phyloP scores from a whole-genome alignment of 1,284 basidiomycete species.

The Trichosporon asahii region DNA sequence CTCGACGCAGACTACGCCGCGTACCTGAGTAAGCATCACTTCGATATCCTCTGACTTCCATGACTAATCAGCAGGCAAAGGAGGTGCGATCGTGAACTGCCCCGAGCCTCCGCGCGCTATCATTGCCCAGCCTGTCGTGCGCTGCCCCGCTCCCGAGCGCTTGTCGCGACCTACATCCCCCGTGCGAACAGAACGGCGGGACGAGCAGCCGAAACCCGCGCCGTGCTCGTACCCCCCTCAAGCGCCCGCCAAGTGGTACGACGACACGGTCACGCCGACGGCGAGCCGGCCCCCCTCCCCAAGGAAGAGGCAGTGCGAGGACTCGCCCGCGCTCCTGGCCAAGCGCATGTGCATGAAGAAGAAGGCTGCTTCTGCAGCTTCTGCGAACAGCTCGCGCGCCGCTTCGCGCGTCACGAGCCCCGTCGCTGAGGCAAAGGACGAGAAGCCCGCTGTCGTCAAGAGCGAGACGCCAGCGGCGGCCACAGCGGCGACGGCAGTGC shows the following conservation, averaged over 20 bases:
- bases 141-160: neutral
- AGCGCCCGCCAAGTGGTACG: constrained; percentile 11
- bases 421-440: neutral
- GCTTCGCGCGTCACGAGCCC: neutral
- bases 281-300: neutral
- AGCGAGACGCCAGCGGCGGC: neutral
- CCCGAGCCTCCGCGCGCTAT: constrained; percentile 2
- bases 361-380: neutral
- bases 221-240: neutral
- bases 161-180: neutral
- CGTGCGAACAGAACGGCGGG: neutral
- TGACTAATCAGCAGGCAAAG: neutral
- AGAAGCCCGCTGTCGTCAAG: neutral
- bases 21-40: constrained; percentile 1
- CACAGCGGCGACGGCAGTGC: neutral
- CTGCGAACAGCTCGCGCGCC: neutral
- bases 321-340: neutral
- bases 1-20: constrained; percentile 6
- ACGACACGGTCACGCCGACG: neutral
- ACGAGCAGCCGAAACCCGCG: neutral
- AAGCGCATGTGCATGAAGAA: constrained; percentile 11
- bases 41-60: too few relatives aligned
- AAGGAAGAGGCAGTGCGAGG: neutral
- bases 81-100: constrained; percentile 1
- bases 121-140: neutral